Conservation (phyloP, 139 green algal species). For the Micromonas commoda region DNA sequence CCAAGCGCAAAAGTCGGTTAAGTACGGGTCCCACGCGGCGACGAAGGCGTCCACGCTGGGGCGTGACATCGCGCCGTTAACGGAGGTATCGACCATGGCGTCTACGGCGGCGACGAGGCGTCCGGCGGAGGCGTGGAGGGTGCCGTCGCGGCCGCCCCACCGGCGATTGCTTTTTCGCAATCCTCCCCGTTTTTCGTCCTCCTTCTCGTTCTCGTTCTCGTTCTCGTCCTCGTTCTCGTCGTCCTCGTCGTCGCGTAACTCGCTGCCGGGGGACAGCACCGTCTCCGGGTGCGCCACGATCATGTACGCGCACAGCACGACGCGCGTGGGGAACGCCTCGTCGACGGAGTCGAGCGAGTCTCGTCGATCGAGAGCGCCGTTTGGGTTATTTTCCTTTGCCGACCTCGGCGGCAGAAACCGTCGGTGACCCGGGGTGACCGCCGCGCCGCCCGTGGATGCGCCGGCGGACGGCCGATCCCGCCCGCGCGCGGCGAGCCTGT, state of each 20-base stretch:
- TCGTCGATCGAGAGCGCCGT: no score
- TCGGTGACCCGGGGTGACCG: no score
- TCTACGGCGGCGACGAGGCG: background rate
- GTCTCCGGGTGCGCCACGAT: slow-evolving; percentile 25
- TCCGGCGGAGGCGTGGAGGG: background rate
- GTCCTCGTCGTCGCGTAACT: no score
- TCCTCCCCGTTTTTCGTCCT: no score
- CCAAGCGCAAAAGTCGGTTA: background rate
- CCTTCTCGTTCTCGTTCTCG: no score
- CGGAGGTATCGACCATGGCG: background rate
- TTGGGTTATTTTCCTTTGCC: no score
- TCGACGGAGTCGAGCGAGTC: background rate
- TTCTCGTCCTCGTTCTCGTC: background rate
- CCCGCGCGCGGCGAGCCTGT: no score
- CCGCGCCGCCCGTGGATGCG: no score
- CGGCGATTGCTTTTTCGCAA: no score
- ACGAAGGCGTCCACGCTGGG: background rate
- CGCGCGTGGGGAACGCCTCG: background rate
- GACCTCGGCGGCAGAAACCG: no score
- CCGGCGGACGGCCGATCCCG: no score
- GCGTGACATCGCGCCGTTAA: background rate
- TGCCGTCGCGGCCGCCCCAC: no score
- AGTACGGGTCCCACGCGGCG: background rate
- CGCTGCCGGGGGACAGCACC: background rate
- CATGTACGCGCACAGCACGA: slow-evolving; percentile 31